Conservation (phyloP, 106 monocot species). For the Allium cepa region DNA sequence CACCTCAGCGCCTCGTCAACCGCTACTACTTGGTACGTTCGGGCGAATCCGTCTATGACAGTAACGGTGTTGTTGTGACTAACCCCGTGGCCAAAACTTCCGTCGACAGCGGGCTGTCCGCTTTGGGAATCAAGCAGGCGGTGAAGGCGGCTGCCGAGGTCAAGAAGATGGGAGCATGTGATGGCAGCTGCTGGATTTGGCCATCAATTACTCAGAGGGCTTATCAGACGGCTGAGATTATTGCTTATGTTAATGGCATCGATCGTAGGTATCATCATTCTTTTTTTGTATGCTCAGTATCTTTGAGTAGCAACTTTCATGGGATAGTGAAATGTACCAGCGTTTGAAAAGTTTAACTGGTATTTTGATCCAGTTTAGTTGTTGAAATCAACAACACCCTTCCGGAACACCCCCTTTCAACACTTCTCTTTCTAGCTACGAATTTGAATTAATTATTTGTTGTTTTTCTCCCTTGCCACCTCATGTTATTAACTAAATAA, state of each 20-base stretch:
- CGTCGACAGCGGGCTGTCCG: slow-evolving; percentile 81
- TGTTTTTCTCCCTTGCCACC: too few species aligned
- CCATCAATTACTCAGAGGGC: slow-evolving; percentile 86
- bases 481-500: too few species aligned
- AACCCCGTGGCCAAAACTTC: slow-evolving; percentile 88
- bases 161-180: slow-evolving; percentile 61
- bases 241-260: slow-evolving; percentile 43
- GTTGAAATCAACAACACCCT: too few species aligned
- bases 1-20: slow-evolving; percentile 17
- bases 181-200: slow-evolving; percentile 94
- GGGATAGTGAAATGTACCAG: too few species aligned
- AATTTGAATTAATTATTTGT: too few species aligned
- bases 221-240: slow-evolving; percentile 91
- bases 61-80: slow-evolving; percentile 46
- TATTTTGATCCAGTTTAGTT: too few species aligned
- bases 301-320: too few species aligned
- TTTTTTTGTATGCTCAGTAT: neutral
- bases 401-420: too few species aligned
- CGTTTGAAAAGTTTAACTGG: too few species aligned
- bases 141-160: slow-evolving; percentile 54
- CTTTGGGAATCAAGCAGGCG: slow-evolving; percentile 8
- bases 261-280: slow-evolving; percentile 42
- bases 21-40: slow-evolving; percentile 84
- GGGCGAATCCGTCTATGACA: slow-evolving; percentile 83
- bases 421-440: too few species aligned